Evolutionary conservation across 2,329 filamentous ascomycete genomes (phyloP).

Genomic region (Epichloe brachyelytri): DNA sequence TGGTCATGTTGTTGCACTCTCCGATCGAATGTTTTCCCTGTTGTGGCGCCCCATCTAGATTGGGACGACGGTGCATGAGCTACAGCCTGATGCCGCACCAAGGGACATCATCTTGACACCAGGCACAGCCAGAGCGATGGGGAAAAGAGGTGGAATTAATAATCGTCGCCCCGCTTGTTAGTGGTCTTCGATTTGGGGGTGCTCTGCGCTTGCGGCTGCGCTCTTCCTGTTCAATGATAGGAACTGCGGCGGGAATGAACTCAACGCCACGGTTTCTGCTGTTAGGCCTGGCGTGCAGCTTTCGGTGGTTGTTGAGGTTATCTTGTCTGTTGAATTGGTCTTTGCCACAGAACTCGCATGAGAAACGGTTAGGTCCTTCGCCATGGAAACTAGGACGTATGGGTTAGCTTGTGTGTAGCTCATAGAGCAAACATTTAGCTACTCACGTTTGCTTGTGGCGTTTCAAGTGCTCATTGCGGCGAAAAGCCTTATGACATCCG

Average conservation of each 20-base stretch:
- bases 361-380: conserved; percentile 26
- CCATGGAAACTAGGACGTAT: conserved; percentile 20
- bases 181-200: conserved; percentile 23
- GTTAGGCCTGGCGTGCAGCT: conserved; percentile 26
- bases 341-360: conserved; percentile 30
- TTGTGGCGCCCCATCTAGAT: neutral
- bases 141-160: conserved; percentile 10
- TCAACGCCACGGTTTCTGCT: conserved; percentile 26
- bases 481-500: conserved; percentile 35
- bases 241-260: conserved; percentile 26
- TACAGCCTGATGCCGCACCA: no score
- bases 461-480: conserved; percentile 43
- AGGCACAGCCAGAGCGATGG: neutral
- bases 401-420: neutral
- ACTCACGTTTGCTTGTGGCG: conserved; percentile 39
- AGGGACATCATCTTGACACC: neutral
- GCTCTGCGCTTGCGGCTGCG: conserved; percentile 26
- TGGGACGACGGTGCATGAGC: neutral
- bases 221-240: conserved; percentile 27
- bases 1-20: neutral
- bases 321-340: conserved; percentile 29
- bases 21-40: neutral
- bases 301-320: conserved; percentile 30
- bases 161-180: conserved; percentile 19
- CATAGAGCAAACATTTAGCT: neutral